These are phyloP conservation scores for Symbiodinium pilosum DNA, from an alignment of 73 alveolate species.

Conservation along the genomic window DNA sequence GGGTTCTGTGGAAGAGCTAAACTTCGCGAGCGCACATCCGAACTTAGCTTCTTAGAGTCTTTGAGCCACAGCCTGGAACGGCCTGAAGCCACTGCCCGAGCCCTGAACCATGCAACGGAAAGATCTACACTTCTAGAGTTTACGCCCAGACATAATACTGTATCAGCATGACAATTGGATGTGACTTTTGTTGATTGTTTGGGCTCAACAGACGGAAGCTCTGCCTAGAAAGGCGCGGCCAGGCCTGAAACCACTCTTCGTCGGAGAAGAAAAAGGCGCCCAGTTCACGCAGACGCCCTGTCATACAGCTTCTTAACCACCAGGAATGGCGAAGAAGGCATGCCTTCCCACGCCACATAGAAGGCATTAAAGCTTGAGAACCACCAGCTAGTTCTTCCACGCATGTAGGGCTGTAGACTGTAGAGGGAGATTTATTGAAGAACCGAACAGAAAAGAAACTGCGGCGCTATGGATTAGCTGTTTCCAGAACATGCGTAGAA, in stretches of 20 bases:
- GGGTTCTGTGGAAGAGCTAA: not conserved
- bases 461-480: too few relatives aligned
- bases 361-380: too few relatives aligned
- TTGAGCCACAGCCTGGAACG: not conserved
- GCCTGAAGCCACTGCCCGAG: not conserved
- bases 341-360: too few relatives aligned
- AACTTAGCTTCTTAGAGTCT: not conserved
- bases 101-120: not conserved
- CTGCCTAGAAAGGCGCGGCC: not conserved
- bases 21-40: not conserved
- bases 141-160: not conserved
- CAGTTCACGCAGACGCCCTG: slow-evolving; percentile 34
- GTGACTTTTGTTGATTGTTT: not conserved
- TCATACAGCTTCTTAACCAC: too few relatives aligned
- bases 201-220: not conserved
- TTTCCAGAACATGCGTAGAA: too few relatives aligned
- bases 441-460: too few relatives aligned
- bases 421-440: too few relatives aligned
- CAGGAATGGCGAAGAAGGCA: too few relatives aligned
- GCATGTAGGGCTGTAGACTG: too few relatives aligned
- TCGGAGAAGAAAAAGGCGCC: slow-evolving; percentile 79
- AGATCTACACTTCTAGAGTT: not conserved
- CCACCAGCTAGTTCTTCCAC: too few relatives aligned
- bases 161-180: not conserved
- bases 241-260: slow-evolving; percentile 65